Percentiles rank a stretch among this genome's conserved stretches.
These are phyloP conservation scores for Fusarium stilboides DNA, from an alignment of 2,329 filamentous ascomycete genomes.

Conservation along the genomic window DNA sequence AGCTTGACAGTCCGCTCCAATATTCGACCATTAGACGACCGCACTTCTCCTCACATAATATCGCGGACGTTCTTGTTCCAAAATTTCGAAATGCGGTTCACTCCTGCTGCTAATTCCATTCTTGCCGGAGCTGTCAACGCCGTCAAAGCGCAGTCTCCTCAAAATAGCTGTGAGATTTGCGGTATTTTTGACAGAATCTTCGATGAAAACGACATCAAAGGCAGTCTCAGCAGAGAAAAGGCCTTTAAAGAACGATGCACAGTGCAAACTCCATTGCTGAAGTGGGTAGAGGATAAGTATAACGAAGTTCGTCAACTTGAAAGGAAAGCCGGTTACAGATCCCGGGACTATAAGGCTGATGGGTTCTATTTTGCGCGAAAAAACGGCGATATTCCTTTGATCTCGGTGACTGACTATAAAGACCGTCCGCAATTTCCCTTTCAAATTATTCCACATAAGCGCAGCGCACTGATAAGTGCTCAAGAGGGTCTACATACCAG, in stretches of 20 bases:
- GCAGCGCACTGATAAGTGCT: fast-evolving
- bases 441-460: neutral
- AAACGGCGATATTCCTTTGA: neutral
- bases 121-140: neutral
- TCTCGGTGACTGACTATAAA: neutral
- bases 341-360: neutral
- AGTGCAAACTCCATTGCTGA: neutral
- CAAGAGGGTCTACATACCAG: neutral
- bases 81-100: too few species aligned
- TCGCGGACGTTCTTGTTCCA: too few species aligned
- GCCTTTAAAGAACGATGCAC: neutral
- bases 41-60: too few species aligned
- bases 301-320: neutral
- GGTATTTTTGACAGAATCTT: neutral
- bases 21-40: too few species aligned
- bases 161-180: neutral
- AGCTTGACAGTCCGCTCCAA: too few species aligned
- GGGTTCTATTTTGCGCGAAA: neutral
- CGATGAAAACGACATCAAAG: neutral
- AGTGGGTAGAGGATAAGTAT: neutral
- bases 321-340: neutral
- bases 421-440: neutral
- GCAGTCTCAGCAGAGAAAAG: neutral
- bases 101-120: too few species aligned
- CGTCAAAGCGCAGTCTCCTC: neutral